Evolutionary conservation across 495 filamentous ascomycete genomes (phyloP).

Genomic region (Daldinia caldariorum): DNA sequence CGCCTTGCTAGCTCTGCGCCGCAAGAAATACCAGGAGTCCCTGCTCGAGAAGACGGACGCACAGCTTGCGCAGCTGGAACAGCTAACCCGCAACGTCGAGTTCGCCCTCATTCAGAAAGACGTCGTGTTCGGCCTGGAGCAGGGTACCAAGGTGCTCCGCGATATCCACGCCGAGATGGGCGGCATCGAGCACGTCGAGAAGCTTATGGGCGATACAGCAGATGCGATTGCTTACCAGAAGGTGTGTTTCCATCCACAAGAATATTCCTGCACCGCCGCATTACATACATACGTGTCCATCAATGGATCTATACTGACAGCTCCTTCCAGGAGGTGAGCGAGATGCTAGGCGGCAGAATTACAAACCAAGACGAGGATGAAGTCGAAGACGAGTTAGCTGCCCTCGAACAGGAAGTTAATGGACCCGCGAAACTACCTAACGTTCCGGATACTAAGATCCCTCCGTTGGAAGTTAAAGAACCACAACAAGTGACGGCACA

Average conservation of each 20-base stretch:
- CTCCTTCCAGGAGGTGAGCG: conserved; percentile 76
- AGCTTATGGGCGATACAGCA: conserved; percentile 88
- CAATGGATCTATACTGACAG: not conserved
- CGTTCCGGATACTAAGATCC: conserved; percentile 63
- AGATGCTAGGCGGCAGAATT: conserved; percentile 86
- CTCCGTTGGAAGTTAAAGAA: conserved; percentile 31
- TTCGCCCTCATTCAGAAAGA: conserved; percentile 82
- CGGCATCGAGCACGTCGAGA: conserved; percentile 89
- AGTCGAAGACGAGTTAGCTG: conserved; percentile 93
- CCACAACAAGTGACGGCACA: conserved; percentile 3
- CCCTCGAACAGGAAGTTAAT: conserved; percentile 74
- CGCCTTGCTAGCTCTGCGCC: conserved; percentile 87
- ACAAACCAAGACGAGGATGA: conserved; percentile 96
- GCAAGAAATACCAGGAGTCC: conserved; percentile 96
- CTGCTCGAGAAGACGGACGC: conserved; percentile 89
- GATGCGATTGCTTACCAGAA: conserved; percentile 89
- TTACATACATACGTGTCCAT: no score
- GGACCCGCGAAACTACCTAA: conserved; percentile 62
- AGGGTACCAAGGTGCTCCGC: conserved; percentile 87
- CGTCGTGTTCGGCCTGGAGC: conserved; percentile 89
- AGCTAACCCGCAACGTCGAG: conserved; percentile 84
- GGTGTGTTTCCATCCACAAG: conserved; percentile 56
- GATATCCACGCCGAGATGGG: conserved; percentile 97
- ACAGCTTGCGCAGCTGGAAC: conserved; percentile 68
- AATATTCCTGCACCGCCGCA: no score